Conservation (phyloP, 495 filamentous ascomycete species). For the Umbilicaria muhlenbergii region DNA sequence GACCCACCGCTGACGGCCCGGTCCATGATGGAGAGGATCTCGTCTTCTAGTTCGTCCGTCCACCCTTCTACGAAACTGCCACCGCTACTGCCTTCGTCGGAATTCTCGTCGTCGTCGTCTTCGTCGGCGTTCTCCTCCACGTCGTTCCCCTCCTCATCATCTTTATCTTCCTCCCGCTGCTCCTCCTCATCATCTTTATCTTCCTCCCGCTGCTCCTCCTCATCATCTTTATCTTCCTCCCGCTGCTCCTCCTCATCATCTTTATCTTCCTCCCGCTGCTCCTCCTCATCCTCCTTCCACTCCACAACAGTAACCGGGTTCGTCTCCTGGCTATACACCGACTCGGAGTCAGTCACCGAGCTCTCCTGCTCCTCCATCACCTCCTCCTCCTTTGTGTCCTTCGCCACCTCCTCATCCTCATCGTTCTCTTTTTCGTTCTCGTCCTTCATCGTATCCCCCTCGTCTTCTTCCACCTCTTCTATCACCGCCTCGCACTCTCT, state of each 20-base stretch:
- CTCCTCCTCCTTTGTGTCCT: background rate
- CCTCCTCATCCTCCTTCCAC: too few species aligned
- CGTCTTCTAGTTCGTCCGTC: background rate
- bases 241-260: too few species aligned
- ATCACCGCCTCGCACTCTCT: too few species aligned
- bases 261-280: too few species aligned
- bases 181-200: conserved; percentile 1
- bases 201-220: background rate
- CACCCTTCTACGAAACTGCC: background rate
- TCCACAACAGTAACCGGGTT: too few species aligned
- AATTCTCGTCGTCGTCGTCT: background rate
- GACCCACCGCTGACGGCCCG: background rate
- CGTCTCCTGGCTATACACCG: too few species aligned
- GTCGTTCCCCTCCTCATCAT: background rate
- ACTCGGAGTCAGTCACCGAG: too few species aligned
- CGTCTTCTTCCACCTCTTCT: background rate
- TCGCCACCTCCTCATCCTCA: background rate
- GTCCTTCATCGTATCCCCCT: background rate
- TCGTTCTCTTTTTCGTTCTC: background rate
- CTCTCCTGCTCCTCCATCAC: too few species aligned
- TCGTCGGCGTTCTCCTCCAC: background rate
- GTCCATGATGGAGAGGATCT: background rate
- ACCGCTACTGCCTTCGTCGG: background rate
- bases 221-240: too few species aligned
- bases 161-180: background rate